Percentiles rank a stretch among this genome's conserved stretches.
Conservation (phyloP, 495 filamentous ascomycete species). For the Aspergillus kassunensis region DNA sequence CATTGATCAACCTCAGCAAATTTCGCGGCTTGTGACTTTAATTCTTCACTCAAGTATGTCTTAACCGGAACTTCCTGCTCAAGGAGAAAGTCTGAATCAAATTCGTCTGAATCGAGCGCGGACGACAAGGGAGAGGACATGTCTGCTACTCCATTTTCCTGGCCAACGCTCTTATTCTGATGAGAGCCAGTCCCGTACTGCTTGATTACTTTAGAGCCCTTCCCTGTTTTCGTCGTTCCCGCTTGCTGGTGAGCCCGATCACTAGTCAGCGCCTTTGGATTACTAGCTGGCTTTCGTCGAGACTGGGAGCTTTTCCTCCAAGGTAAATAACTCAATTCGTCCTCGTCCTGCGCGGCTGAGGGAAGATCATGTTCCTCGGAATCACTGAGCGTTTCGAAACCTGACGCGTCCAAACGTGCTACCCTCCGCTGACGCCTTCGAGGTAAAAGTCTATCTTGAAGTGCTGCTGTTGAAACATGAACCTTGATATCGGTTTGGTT, state of each 20-base stretch:
- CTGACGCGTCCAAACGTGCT: conserved; percentile 14
- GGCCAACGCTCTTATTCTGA: conserved; percentile 13
- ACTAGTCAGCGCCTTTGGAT: conserved; percentile 16
- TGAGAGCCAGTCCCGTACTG: conserved; percentile 6
- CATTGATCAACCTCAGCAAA: conserved; percentile 68
- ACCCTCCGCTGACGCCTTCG: conserved; percentile 35
- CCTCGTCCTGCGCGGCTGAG: conserved; percentile 32
- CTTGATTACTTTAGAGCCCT: neutral
- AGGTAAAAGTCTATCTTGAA: conserved; percentile 47
- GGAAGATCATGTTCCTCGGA: conserved; percentile 33
- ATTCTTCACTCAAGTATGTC: conserved; percentile 33
- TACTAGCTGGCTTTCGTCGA: conserved; percentile 14
- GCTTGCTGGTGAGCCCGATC: conserved; percentile 2
- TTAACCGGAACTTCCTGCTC: conserved; percentile 12
- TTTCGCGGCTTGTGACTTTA: conserved; percentile 43
- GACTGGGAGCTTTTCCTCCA: conserved; percentile 20
- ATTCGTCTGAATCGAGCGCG: conserved; percentile 31
- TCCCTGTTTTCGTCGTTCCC: conserved; percentile 10
- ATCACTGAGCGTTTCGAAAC: conserved; percentile 25
- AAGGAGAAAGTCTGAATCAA: conserved; percentile 24
- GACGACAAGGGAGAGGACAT: conserved; percentile 39
- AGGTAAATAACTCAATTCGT: conserved; percentile 34
- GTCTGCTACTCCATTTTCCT: conserved; percentile 28
- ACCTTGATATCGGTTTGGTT: conserved; percentile 24
- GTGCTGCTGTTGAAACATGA: conserved; percentile 41